Evolutionary conservation across 176 grass and related monocot species (phyloP), one percentile per base, ranked within the genome.

Genomic region (Eremochloa ophiuroides): DNA sequence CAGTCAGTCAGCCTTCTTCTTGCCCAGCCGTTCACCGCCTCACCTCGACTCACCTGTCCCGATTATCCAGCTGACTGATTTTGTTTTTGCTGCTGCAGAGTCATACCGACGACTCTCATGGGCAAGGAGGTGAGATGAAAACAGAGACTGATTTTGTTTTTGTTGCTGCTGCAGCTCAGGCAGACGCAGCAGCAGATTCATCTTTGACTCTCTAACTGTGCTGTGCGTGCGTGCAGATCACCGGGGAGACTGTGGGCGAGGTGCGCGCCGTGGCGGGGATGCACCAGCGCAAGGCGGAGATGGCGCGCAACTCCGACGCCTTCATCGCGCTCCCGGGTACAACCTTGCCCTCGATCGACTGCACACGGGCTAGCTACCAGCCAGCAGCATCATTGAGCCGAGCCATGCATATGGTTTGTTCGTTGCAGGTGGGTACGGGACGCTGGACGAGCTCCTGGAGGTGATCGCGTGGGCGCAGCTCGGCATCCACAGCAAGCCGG

Each of bases 271-370:
- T 99, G 76, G 63, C 75, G 6, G 87, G 91, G 47, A 99, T 99
- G 96, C 96, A 99, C 73, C 88, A 99, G 80, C 88, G 96, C 23
- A 99, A 99, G 90, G 96, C 96, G 41, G 96, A 95, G 68, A 99
- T 99, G 96, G 93, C 91, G 62, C 87, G 91, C 50, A 81, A 71
- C 56, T 91, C 93, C 5, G 93, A 99, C 78, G 96, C 96, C 75
- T 99, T 99, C 96, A 93, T 99, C 74, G 96, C 96, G 20, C 82
- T 99, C 0, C 96, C 96, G 1, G 93, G 92, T 91, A 41, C 62
- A 28, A n/a, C n/a, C n/a, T n/a, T n/a, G n/a, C n/a, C n/a, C n/a
- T n/a, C n/a, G n/a, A n/a, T n/a, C n/a, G n/a, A n/a, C n/a, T n/a
- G n/a, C n/a, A n/a, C n/a, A n/a, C n/a, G n/a, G n/a, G n/a, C n/a